Conservation (phyloP, 306 rosid genomes). For the Cicer pinnatifidum region DNA sequence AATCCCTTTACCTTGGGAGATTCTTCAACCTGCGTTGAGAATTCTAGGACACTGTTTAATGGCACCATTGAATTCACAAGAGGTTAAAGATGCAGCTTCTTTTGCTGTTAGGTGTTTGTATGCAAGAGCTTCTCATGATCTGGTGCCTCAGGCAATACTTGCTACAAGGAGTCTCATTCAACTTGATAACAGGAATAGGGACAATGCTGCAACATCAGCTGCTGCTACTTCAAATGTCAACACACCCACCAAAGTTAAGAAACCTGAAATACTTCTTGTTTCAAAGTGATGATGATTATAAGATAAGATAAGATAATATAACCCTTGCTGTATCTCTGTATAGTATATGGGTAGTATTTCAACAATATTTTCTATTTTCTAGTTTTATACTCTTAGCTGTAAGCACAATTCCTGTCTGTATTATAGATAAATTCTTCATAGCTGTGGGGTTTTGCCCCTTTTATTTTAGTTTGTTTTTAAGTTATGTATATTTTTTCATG, state of each 20-base stretch:
- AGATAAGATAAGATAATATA: constrained; percentile 38
- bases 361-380: constrained; percentile 45
- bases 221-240: constrained; percentile 60
- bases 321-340: constrained; percentile 51
- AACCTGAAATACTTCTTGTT: constrained; percentile 84
- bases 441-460: background rate
- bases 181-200: constrained; percentile 70
- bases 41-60: constrained; percentile 88
- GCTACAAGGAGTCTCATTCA: constrained; percentile 90
- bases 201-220: constrained; percentile 51
- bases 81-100: constrained; percentile 75
- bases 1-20: constrained; percentile 96
- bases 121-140: constrained; percentile 88
- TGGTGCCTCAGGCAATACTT: constrained; percentile 86
- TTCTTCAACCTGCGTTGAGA: constrained; percentile 81
- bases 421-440: constrained; percentile 46
- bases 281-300: constrained; percentile 75
- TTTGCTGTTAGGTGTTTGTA: constrained; percentile 70
- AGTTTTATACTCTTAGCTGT: constrained; percentile 48
- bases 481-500: constrained; percentile 31
- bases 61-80: constrained; percentile 78
- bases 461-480: background rate
- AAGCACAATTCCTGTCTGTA: constrained; percentile 47
- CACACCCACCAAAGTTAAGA: constrained; percentile 85
- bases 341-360: constrained; percentile 40